A percentile compares a stretch with the other conserved stretches of the same genome.
Evolutionary conservation across 1,139 yeast species (phyloP).

Genomic region (Diutina siamensis): DNA sequence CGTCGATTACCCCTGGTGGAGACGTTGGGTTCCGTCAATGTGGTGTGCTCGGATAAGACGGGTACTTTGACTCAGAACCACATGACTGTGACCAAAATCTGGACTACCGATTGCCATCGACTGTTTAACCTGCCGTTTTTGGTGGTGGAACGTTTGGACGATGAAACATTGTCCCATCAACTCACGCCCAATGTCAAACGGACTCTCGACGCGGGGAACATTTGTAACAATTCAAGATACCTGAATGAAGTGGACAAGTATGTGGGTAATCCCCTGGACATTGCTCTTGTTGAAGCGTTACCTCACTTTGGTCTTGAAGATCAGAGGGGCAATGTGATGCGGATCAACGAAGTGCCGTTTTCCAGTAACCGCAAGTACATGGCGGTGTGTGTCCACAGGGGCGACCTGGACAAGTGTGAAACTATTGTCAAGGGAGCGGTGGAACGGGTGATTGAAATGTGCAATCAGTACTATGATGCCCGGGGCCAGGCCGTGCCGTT

Average conservation of each 20-base stretch:
- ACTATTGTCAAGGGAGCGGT: constrained; percentile 83
- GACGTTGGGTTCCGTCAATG: constrained; percentile 90
- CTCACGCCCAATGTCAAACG: constrained; percentile 41
- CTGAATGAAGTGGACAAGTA: constrained; percentile 60
- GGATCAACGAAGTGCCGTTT: constrained; percentile 72
- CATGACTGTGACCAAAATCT: constrained; percentile 80
- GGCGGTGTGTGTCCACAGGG: constrained; percentile 65
- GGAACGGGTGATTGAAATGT: constrained; percentile 58
- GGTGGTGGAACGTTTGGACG: constrained; percentile 36
- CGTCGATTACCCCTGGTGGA: constrained; percentile 91
- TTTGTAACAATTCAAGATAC: constrained; percentile 72
- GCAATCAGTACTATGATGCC: constrained; percentile 46
- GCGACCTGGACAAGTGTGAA: constrained; percentile 43
- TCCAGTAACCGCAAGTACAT: constrained; percentile 76
- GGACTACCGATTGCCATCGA: constrained; percentile 69
- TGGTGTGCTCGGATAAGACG: constrained; percentile 89
- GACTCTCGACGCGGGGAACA: constrained; percentile 55
- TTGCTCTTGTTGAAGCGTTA: constrained; percentile 72
- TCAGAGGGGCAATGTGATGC: constrained; percentile 43
- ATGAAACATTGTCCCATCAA: constrained; percentile 27
- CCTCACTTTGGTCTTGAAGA: constrained; percentile 65
- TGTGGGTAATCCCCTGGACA: constrained; percentile 90
- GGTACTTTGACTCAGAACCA: constrained; percentile 92
- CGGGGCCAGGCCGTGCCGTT: constrained; percentile 45
- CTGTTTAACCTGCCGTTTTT: constrained; percentile 34